Evolutionary conservation across 2,329 filamentous ascomycete genomes (phyloP), one percentile per base, ranked within the genome.

Genomic region (Pyrenophora teres): DNA sequence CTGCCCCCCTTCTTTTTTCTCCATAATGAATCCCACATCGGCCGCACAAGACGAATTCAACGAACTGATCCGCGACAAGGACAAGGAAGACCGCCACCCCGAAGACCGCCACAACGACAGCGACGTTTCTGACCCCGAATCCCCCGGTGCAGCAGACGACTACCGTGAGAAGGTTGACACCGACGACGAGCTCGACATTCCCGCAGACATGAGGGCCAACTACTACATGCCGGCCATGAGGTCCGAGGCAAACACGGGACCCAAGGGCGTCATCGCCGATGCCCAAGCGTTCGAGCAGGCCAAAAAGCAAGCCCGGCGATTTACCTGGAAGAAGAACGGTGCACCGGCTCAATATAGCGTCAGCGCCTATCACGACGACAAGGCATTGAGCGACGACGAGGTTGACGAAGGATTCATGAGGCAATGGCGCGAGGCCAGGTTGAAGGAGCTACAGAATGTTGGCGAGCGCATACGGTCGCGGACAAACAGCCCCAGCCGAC

Each of bases 231-330:
- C 89, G 65, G 82, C 81, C 67, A 83, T 89, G 54, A 72, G 89
- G 71, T 84, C 78, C 46, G 86, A 87, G 51, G 83, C 85, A 60
- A 86, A 89, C 62, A 93, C 89, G 2, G 90, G 90, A 40, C 89
- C 92, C 62, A 93, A 93, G 78, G 90, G 90, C 57, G 90, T 94
- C 73, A 93, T 94, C 67, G 88, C 89, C 63, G 90, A 94, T 70
- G 90, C 90, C 32, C 82, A 89, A 66, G 85, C 86, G 65, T 93
- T 88, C 73, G 87, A 90, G 75, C 80, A 83, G 65, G 87, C 88
- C 10, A 72, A 67, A 62, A 73, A 73, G 60, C 67, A 72, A 57
- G 66, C 68, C 7, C 54, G 65, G 21, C 65, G 70, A 19, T 72
- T 70, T 62, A 71, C 68, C n/a, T 70, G 64, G 62, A 62, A 64